Percentiles rank a stretch among this genome's conserved stretches.
phyloP scores from a whole-genome alignment of 495 filamentous ascomycete genomes.

The Neurospora pannonica region DNA sequence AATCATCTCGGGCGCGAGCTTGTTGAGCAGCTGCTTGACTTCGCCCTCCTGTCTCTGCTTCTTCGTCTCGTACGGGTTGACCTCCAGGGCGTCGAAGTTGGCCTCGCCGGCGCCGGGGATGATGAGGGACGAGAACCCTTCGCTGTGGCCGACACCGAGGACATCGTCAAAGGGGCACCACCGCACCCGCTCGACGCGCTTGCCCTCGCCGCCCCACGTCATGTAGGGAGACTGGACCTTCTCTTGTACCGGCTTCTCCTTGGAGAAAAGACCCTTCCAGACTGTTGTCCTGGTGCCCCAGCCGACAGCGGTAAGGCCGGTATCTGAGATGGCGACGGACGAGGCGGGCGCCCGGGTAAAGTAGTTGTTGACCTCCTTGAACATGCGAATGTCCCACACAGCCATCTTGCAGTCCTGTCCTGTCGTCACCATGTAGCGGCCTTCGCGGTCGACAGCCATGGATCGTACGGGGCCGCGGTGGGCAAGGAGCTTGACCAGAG shows the following conservation, averaged over 20 bases:
- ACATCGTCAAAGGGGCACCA: constrained; percentile 97
- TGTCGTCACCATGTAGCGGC: constrained; percentile 89
- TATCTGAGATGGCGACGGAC: constrained; percentile 78
- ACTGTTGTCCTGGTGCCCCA: constrained; percentile 85
- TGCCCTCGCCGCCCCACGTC: constrained; percentile 82
- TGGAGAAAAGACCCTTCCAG: constrained; percentile 81
- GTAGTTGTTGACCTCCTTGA: constrained; percentile 84
- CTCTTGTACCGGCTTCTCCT: constrained; percentile 52
- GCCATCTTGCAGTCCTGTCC: constrained; percentile 88
- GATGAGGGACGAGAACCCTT: constrained; percentile 81
- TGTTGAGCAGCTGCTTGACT: constrained; percentile 79
- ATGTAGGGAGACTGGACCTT: constrained; percentile 88
- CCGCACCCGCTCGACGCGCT: constrained; percentile 64
- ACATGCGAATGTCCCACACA: constrained; percentile 94
- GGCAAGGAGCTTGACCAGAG: constrained; percentile 88
- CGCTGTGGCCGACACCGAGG: constrained; percentile 71
- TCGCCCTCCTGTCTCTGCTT: constrained; percentile 93
- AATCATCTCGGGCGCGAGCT: constrained; percentile 96
- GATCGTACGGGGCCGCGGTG: constrained; percentile 88
- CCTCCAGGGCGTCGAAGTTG: constrained; percentile 89
- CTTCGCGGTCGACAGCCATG: constrained; percentile 77
- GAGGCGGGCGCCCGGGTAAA: constrained; percentile 80
- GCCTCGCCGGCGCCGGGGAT: constrained; percentile 91
- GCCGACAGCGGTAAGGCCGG: constrained; percentile 74
- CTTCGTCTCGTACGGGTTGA: constrained; percentile 92